Percentiles rank a stretch among this genome's conserved stretches.
These are phyloP conservation scores for Penicillium bialowiezense DNA, from an alignment of 495 filamentous ascomycete species.

Conservation along the genomic window DNA sequence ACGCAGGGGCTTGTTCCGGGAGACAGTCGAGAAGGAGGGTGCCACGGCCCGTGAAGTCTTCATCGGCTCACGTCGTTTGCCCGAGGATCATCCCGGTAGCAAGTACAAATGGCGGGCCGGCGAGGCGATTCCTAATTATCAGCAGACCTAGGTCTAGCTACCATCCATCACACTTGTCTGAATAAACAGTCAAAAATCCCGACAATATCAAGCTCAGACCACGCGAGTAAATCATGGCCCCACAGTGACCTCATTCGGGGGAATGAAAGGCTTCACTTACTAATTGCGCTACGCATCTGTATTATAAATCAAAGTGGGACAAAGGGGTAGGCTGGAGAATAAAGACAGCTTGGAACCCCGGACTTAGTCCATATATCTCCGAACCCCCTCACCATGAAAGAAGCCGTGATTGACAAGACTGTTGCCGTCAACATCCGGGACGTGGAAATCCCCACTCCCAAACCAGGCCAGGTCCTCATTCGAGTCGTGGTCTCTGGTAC, in stretches of 20 bases:
- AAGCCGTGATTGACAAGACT: slow-evolving; percentile 56
- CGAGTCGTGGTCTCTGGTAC: slow-evolving; percentile 65
- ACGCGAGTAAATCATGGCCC: too few species aligned
- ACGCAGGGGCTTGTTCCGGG: slow-evolving; percentile 48
- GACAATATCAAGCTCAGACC: too few species aligned
- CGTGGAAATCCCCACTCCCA: slow-evolving; percentile 59
- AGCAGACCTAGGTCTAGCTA: background rate
- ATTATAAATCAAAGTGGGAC: too few species aligned
- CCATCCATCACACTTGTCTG: too few species aligned
- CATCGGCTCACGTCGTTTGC: slow-evolving; percentile 28
- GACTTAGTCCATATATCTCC: too few species aligned
- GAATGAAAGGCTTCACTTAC: too few species aligned
- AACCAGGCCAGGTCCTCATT: slow-evolving; percentile 64
- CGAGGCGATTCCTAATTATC: slow-evolving; percentile 19
- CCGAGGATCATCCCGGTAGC: slow-evolving; percentile 29
- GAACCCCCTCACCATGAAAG: slow-evolving; percentile 60
- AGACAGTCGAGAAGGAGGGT: slow-evolving; percentile 44
- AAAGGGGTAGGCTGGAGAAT: too few species aligned
- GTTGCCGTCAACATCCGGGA: slow-evolving; percentile 60
- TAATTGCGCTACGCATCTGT: too few species aligned
- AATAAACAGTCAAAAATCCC: too few species aligned
- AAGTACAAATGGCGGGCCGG: slow-evolving; percentile 32
- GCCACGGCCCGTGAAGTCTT: slow-evolving; percentile 53
- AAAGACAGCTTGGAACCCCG: too few species aligned
- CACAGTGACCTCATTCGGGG: too few species aligned